phyloP scores from a whole-genome alignment of 2,329 filamentous ascomycete genomes.

The Daldinia eschscholtzii region DNA sequence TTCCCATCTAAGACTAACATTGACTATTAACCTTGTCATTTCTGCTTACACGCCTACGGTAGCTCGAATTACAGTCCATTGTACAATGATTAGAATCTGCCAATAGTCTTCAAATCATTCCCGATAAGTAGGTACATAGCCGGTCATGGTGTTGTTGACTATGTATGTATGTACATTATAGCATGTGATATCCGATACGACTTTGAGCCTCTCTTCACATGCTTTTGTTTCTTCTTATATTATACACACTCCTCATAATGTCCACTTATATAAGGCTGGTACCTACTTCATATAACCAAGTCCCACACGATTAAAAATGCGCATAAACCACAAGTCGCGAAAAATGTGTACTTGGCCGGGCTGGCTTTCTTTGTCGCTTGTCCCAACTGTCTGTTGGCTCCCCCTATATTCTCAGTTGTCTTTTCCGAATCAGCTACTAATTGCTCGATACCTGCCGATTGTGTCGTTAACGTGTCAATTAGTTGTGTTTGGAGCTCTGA shows the following conservation, averaged over 20 bases:
- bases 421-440: slow-evolving; percentile 85
- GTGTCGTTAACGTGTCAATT: slow-evolving; percentile 84
- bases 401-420: slow-evolving; percentile 87
- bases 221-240: slow-evolving; percentile 3
- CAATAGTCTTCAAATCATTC: neutral
- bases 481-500: slow-evolving; percentile 91
- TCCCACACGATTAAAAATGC: slow-evolving; percentile 83
- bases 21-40: neutral
- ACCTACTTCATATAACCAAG: slow-evolving; percentile 66
- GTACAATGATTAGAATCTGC: neutral
- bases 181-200: slow-evolving; percentile 2
- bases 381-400: slow-evolving; percentile 92
- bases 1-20: slow-evolving; percentile 6
- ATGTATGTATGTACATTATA: too few relatives aligned
- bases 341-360: slow-evolving; percentile 82
- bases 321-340: slow-evolving; percentile 81
- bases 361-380: slow-evolving; percentile 80
- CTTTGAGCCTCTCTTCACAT: slow-evolving; percentile 10
- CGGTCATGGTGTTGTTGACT: neutral
- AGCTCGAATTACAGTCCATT: slow-evolving; percentile 1
- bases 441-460: slow-evolving; percentile 90
- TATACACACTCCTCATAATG: neutral
- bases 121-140: neutral
- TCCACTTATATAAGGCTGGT: slow-evolving; percentile 6
- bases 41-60: slow-evolving; percentile 3